These are phyloP conservation scores for Fusarium setosum DNA, from an alignment of 2,329 filamentous ascomycete species.

Conservation along the genomic window DNA sequence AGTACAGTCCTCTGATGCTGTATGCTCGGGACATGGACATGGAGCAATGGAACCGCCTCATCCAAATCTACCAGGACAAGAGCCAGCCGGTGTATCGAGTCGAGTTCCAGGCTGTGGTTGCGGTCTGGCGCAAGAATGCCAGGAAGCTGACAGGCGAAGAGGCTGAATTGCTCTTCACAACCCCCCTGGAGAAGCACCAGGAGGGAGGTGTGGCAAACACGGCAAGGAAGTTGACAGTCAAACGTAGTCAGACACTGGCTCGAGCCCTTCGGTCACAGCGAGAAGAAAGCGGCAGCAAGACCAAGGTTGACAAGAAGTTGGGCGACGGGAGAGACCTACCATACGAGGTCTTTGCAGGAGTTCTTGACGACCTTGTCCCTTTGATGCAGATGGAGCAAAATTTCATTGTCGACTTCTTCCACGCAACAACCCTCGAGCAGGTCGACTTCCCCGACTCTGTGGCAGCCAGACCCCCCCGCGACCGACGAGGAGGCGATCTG, in stretches of 20 bases:
- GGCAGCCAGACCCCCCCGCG: conserved; percentile 70
- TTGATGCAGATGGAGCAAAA: conserved; percentile 95
- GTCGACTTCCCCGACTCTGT: conserved; percentile 88
- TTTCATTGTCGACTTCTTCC: conserved; percentile 97
- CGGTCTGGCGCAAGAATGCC: conserved; percentile 83
- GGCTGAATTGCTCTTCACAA: conserved; percentile 86
- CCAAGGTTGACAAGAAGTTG: conserved; percentile 65
- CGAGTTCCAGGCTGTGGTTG: conserved; percentile 82
- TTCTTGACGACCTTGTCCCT: conserved; percentile 84
- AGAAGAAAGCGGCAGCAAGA: conserved; percentile 66
- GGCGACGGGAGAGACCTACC: conserved; percentile 76
- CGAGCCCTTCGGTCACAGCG: conserved; percentile 77
- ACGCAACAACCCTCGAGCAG: conserved; percentile 85
- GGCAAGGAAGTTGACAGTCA: conserved; percentile 91
- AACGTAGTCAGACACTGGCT: conserved; percentile 89
- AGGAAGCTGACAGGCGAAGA: conserved; percentile 83
- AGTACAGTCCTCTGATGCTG: conserved; percentile 86
- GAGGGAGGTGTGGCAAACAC: conserved; percentile 77
- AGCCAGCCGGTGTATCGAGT: conserved; percentile 82
- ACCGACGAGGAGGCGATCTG: conserved; percentile 79
- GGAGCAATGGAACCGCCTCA: conserved; percentile 82
- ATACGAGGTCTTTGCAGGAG: conserved; percentile 83
- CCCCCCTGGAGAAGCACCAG: conserved; percentile 85
- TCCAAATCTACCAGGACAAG: conserved; percentile 84
- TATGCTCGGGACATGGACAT: conserved; percentile 89